phyloP scores from a whole-genome alignment of 202 grass and related monocot species.

The Eragrostis tef region DNA sequence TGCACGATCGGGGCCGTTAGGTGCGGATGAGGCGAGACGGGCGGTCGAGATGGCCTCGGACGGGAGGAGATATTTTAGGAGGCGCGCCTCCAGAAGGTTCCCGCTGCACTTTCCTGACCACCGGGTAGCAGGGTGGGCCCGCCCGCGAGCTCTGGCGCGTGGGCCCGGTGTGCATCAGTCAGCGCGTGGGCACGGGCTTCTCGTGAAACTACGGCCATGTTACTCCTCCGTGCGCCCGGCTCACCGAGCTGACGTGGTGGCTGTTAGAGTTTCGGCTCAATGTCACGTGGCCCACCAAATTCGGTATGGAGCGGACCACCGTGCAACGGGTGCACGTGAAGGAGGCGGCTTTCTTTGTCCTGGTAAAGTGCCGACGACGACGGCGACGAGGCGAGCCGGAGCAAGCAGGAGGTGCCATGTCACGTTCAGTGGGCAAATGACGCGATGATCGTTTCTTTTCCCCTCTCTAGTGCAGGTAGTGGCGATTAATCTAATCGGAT shows the following conservation, averaged over 20 bases:
- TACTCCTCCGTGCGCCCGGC: background rate
- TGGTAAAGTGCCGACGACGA: background rate
- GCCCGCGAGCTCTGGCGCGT: background rate
- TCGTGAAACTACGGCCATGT: background rate
- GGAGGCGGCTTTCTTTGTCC: background rate
- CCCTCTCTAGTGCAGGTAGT: background rate
- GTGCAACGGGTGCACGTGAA: background rate
- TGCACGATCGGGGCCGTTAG: background rate
- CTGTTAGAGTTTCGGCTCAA: background rate
- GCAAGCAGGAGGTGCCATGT: background rate
- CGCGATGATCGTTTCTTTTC: background rate
- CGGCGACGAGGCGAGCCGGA: background rate
- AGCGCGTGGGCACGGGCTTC: background rate
- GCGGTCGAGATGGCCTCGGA: background rate
- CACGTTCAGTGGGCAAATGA: background rate
- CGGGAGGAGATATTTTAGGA: slow-evolving; percentile 17
- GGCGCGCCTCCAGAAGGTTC: slow-evolving; percentile 45
- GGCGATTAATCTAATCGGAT: background rate
- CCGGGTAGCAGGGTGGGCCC: background rate
- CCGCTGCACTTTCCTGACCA: slow-evolving; percentile 15
- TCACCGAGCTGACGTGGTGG: background rate
- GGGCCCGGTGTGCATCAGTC: background rate
- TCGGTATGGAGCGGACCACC: slow-evolving; percentile 6
- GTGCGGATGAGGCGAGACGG: background rate
- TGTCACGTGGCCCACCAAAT: slow-evolving; percentile 4